Percentiles rank a stretch among this genome's conserved stretches.
These are phyloP conservation scores for Coniochaeta sp. DNA, from an alignment of 2,329 filamentous ascomycete species.

Conservation along the genomic window DNA sequence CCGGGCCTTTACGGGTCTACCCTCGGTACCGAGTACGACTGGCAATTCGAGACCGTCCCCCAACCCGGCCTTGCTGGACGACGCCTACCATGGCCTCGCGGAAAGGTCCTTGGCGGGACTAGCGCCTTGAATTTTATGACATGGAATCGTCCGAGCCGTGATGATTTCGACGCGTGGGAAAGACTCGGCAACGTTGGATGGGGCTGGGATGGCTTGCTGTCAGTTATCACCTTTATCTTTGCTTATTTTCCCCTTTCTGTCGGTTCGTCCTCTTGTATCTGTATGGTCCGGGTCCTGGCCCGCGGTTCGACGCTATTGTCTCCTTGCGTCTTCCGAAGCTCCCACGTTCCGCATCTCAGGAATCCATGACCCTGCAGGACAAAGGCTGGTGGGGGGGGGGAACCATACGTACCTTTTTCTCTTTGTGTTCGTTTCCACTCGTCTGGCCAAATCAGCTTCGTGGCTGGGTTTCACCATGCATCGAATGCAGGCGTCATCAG, in stretches of 20 bases:
- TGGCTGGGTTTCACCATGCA: background rate
- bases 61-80: slow-evolving; percentile 31
- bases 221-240: slow-evolving; percentile 5
- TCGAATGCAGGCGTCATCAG: background rate
- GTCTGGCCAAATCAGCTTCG: background rate
- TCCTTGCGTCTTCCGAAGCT: background rate
- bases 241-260: background rate
- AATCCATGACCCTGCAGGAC: background rate
- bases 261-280: background rate
- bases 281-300: background rate
- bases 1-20: slow-evolving; percentile 28
- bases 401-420: background rate
- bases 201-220: slow-evolving; percentile 42
- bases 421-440: background rate
- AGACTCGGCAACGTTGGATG: slow-evolving; percentile 51
- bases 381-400: background rate
- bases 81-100: slow-evolving; percentile 31
- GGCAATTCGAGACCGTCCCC: slow-evolving; percentile 31
- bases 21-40: slow-evolving; percentile 30
- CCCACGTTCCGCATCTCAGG: background rate
- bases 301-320: background rate
- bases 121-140: slow-evolving; percentile 54
- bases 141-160: slow-evolving; percentile 35
- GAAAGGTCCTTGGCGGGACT: slow-evolving; percentile 54
- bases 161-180: slow-evolving; percentile 51